These are phyloP conservation scores for Pseudogymnoascus sp. DNA, from an alignment of 2,329 filamentous ascomycete genomes.

Conservation along the genomic window DNA sequence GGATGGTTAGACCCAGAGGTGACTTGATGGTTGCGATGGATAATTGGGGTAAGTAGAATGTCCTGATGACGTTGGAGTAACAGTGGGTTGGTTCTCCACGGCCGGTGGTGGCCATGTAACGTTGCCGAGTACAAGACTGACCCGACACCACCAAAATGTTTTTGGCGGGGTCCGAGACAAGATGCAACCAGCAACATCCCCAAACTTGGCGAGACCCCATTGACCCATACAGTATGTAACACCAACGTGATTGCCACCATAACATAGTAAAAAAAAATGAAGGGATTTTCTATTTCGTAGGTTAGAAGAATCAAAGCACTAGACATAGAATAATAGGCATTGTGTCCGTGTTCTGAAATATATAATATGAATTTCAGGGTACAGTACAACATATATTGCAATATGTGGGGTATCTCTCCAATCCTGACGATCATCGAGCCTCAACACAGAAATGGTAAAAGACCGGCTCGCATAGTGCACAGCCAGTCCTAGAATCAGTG, in stretches of 20 bases:
- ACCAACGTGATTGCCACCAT: background rate
- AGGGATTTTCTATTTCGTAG: background rate
- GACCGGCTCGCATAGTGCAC: background rate
- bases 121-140: background rate
- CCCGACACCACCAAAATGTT: background rate
- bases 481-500: background rate
- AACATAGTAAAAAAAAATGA: background rate
- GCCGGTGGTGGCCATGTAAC: background rate
- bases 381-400: constrained; percentile 3
- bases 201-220: background rate
- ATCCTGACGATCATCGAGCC: constrained; percentile 1
- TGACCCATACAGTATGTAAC: constrained; percentile 1
- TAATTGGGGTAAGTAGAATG: background rate
- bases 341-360: background rate
- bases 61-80: background rate
- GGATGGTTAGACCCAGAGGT: background rate
- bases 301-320: background rate
- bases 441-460: constrained; percentile 2
- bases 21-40: constrained; percentile 3
- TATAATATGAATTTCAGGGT: background rate
- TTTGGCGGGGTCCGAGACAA: background rate
- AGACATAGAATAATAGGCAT: background rate
- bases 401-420: constrained; percentile 4
- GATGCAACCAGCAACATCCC: background rate
- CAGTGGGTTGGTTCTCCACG: background rate